Base-by-base conservation (phyloP, 257 asterid species). In the Nicotiana attenuata region DNA sequence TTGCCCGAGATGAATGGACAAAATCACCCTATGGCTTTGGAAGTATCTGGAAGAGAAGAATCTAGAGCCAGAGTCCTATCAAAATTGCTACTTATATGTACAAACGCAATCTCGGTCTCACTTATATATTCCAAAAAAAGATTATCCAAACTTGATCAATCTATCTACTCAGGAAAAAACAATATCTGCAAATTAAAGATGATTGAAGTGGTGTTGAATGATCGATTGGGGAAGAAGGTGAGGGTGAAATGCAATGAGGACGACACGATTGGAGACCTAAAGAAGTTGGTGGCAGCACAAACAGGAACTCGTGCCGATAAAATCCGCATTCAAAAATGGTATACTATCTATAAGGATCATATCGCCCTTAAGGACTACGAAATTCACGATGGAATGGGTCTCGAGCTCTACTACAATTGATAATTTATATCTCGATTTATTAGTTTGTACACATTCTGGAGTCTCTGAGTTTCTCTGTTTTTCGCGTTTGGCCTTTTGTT, bases 311-410 rank as follows among this genome's bases (percentile, higher is more conserved):
- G 81, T 7, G 29, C 84, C 28, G 81, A 81, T 5, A 81, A 81
- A 65, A 81, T 81, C 68, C 33, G 85, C 17, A 82, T 82, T 31
- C 82, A 81, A 52, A 55, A 76, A 64, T 81, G 84, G 87, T 84
- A 84, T 71, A 81, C 35, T 64, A 84, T 84, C 59, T 81, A 84
- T 33, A 84, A 84, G 85, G 85, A 84, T 13, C 87, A 84, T 53
- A 84, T 81, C 66, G 81, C 87, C 29, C 85, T 81, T 66, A 65
- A 81, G 77, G 87, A 84, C 80, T 84, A 84, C 66, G 87, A 84
- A 57, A 81, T 84, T 52, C 85, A 84, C 20, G 87, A 84, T 29
- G 87, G 87, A 59, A 81, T 76, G 85, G 87, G 87, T 33, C 87
- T 84, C 57, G 81, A 84, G 41, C 87, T 84, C 77, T 81, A 84